Percentiles rank a stretch among this genome's conserved stretches.
These are phyloP conservation scores for Suhomyces kunorum DNA, from an alignment of 1,139 yeast genomes.

Conservation along the genomic window DNA sequence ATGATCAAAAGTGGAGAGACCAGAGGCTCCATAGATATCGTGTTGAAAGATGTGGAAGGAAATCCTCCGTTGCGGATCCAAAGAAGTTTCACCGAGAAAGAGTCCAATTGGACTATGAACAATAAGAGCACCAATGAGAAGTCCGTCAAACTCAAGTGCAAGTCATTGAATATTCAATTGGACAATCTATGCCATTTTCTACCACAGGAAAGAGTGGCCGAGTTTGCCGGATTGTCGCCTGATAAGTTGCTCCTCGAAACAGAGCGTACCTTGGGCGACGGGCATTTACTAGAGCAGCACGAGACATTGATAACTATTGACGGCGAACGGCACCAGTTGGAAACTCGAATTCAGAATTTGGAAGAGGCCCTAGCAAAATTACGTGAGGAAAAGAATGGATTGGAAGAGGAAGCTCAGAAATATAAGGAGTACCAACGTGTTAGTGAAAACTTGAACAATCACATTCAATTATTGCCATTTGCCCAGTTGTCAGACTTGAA, in stretches of 20 bases:
- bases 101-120: constrained; percentile 65
- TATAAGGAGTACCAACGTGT: constrained; percentile 43
- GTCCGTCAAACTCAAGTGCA: constrained; percentile 48
- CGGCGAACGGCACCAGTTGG: constrained; percentile 30
- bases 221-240: constrained; percentile 81
- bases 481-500: constrained; percentile 59
- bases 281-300: constrained; percentile 58
- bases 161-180: constrained; percentile 70
- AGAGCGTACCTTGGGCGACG: constrained; percentile 75
- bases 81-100: constrained; percentile 41
- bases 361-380: constrained; percentile 33
- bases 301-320: constrained; percentile 58
- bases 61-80: constrained; percentile 36
- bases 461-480: constrained; percentile 58
- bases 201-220: constrained; percentile 94
- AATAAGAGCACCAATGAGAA: constrained; percentile 43
- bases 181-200: constrained; percentile 92
- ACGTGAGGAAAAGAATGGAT: constrained; percentile 30
- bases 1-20: constrained; percentile 77
- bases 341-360: constrained; percentile 22
- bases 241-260: constrained; percentile 75
- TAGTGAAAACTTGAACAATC: constrained; percentile 46
- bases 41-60: constrained; percentile 50
- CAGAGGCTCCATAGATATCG: constrained; percentile 60
- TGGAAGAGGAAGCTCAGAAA: constrained; percentile 42